Evolutionary conservation across 1,284 basidiomycete species (phyloP).

Genomic region (Trametes hirsuta): DNA sequence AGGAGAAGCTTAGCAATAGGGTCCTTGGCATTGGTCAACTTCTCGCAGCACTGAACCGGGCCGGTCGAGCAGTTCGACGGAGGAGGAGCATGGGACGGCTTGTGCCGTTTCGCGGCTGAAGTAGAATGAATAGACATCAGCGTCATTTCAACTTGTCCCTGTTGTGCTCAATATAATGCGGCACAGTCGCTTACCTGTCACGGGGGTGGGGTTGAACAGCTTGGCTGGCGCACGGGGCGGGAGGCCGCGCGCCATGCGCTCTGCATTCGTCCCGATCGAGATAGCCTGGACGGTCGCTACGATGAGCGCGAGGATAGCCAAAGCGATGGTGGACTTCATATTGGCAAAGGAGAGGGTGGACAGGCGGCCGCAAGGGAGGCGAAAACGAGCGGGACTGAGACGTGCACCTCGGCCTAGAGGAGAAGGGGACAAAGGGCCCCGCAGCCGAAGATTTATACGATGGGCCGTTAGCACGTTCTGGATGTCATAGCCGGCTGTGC

Average conservation of each 20-base stretch:
- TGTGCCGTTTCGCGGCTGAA: constrained; percentile 3
- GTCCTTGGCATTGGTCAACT: constrained; percentile 16
- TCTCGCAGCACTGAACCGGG: constrained; percentile 33
- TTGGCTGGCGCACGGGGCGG: constrained; percentile 20
- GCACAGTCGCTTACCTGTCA: constrained; percentile 5
- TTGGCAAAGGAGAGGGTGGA: neutral
- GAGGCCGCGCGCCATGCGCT: constrained; percentile 26
- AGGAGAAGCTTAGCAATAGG: constrained; percentile 17
- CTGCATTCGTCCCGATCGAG: constrained; percentile 20
- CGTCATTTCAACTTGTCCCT: too few relatives aligned
- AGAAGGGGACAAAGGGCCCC: neutral
- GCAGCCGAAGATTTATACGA: constrained; percentile 4
- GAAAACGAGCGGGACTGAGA: neutral
- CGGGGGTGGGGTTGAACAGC: constrained; percentile 15
- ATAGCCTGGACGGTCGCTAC: constrained; percentile 21
- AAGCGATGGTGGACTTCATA: constrained; percentile 21
- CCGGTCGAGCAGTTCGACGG: constrained; percentile 29
- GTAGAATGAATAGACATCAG: too few relatives aligned
- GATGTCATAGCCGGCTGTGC: neutral
- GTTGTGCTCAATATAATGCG: too few relatives aligned
- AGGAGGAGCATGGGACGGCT: constrained; percentile 13
- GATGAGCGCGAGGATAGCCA: constrained; percentile 20
- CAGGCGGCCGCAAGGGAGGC: constrained; percentile 24
- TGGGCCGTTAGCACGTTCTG: neutral
- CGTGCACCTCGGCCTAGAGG: constrained; percentile 3